These are phyloP conservation scores for Draba incana DNA, from an alignment of 345 rosid genomes.

Conservation along the genomic window DNA sequence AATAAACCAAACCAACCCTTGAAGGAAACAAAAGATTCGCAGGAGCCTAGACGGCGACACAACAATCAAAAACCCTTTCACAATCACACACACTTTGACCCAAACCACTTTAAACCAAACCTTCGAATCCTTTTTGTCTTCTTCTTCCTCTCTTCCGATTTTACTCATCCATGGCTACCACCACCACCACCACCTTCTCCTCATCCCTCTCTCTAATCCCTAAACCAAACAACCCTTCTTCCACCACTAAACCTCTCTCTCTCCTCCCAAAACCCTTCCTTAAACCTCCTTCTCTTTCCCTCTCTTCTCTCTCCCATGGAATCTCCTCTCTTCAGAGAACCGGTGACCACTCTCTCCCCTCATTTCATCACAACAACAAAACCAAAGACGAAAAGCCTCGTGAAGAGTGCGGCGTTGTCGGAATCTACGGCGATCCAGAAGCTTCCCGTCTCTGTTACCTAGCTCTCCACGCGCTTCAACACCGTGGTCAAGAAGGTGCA, in stretches of 20 bases:
- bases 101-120: constrained; percentile 15
- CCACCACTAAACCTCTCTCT: constrained; percentile 19
- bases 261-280: constrained; percentile 48
- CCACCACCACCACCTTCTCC: constrained; percentile 41
- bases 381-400: constrained; percentile 69
- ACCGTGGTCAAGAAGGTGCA: constrained; percentile 99
- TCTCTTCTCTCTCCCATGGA: constrained; percentile 40
- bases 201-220: constrained; percentile 38
- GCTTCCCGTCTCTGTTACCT: constrained; percentile 90
- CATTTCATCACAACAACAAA: not conserved
- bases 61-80: constrained; percentile 14
- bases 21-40: constrained; percentile 23
- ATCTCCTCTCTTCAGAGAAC: constrained; percentile 45
- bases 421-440: constrained; percentile 89
- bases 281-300: constrained; percentile 45
- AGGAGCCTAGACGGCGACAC: not conserved
- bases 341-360: constrained; percentile 30
- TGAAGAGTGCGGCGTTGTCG: constrained; percentile 98
- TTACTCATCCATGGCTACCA: constrained; percentile 47
- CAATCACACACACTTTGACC: not conserved
- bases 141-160: not conserved
- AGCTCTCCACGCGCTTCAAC: constrained; percentile 95
- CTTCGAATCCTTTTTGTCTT: constrained; percentile 13
- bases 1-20: not conserved
- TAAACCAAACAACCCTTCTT: constrained; percentile 32